Conservation (phyloP, 768 basidiomycete species). For the Leucocoprinus leucothites region DNA sequence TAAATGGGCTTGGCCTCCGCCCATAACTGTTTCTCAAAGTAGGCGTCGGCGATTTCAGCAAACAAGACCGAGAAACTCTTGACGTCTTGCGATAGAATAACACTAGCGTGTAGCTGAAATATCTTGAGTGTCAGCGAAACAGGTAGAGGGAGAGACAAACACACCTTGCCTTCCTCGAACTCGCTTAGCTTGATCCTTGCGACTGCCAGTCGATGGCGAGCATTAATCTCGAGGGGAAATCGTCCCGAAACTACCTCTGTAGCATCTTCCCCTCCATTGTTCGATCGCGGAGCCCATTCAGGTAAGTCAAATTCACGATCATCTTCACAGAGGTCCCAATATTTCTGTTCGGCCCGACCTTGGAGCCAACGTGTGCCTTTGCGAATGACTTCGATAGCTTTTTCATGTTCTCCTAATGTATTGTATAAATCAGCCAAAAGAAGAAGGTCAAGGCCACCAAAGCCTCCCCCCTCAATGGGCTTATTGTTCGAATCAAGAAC, state of each 20-base stretch:
- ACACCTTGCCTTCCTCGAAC: conserved; percentile 76
- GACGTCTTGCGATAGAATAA: conserved; percentile 70
- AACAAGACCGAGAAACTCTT: conserved; percentile 77
- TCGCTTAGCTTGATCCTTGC: conserved; percentile 81
- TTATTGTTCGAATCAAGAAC: conserved; percentile 25
- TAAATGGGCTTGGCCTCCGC: conserved; percentile 80
- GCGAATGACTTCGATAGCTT: conserved; percentile 66
- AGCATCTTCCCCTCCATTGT: conserved; percentile 44
- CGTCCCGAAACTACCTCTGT: conserved; percentile 37
- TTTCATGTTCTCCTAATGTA: conserved; percentile 61
- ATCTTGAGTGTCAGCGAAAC: neutral
- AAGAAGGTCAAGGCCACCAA: conserved; percentile 68
- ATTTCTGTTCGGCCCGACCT: conserved; percentile 64
- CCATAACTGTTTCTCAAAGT: conserved; percentile 73
- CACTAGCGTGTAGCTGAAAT: conserved; percentile 68
- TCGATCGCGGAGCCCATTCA: conserved; percentile 23
- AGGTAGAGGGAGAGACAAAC: conserved; percentile 16
- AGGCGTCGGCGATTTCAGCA: conserved; percentile 82
- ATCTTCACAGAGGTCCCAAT: conserved; percentile 82
- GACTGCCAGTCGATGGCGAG: conserved; percentile 81
- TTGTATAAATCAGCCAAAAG: conserved; percentile 85
- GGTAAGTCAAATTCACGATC: conserved; percentile 84
- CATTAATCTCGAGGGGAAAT: conserved; percentile 67
- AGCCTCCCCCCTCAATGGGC: conserved; percentile 42
- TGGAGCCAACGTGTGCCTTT: conserved; percentile 90